Base-by-base conservation (phyloP, 2,329 filamentous ascomycete genomes). In the Orbilia javanica region DNA sequence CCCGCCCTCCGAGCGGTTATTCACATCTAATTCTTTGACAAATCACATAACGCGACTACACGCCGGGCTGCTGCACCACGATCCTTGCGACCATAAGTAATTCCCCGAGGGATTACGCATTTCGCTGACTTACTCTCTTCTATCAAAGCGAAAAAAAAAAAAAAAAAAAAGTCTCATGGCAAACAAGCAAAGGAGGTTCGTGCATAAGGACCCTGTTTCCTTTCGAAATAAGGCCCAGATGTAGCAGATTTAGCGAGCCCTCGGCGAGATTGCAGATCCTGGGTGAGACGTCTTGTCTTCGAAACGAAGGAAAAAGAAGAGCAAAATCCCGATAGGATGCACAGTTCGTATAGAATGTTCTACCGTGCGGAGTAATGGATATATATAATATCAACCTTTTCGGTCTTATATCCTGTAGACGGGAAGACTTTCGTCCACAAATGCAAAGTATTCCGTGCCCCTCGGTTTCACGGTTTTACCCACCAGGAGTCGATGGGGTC, bases 1-100 rank as follows among this genome's bases (percentile, higher is more conserved):
- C 55, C 64, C 64, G 36, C 57, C 44, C 65, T 77, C 55, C 55
- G 66, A 77, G 72, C 72, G 72, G 72, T 70, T 77, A 70, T 66
- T 77, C 46, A 77, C 72, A 65, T 70, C 55, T 1, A 66, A 57
- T 50, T 70, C 48, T 66, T 66, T 77, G 72, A 77, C 72, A 77
- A 77, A 77, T 77, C 72, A 77, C 60, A 70, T 64, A 70, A 77
- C 57, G 72, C 66, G 72, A 69, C 72, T 77, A 77, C 72, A 77
- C 72, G 72, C 72, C 66, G 72, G 65, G 48, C 72, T 77, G 42
- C 66, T 77, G 66, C 72, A 77, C 72, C 57, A 70, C 65, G 44
- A 77, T 66, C 72, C 72, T 77, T 77, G 72, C 64, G 55, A 50
- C 50, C 66, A 74, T 70, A 52, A 70, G 66, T 70, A 77, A 77